A percentile compares a stretch with the other conserved stretches of the same genome.
These are phyloP conservation scores for Nakazawaea holstii DNA, from an alignment of 805 yeast genomes.

Conservation along the genomic window DNA sequence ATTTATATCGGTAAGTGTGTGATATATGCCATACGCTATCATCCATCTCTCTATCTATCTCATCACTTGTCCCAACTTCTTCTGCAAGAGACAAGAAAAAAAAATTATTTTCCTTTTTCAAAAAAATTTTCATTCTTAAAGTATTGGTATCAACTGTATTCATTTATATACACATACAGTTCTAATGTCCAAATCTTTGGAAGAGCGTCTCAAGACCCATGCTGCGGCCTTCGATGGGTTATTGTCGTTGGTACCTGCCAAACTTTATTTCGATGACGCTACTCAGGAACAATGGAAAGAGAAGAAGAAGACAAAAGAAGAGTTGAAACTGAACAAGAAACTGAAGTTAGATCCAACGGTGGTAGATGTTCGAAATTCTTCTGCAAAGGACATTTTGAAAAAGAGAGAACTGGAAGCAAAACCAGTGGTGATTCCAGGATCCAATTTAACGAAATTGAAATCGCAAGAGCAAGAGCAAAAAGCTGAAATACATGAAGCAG, in stretches of 20 bases:
- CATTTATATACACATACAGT: not conserved
- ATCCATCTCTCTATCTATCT: not conserved
- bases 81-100: not conserved
- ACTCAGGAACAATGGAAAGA: slow-evolving; percentile 88
- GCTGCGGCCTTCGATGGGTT: slow-evolving; percentile 84
- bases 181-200: slow-evolving; percentile 9
- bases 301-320: slow-evolving; percentile 68
- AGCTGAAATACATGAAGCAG: slow-evolving; percentile 12
- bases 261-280: slow-evolving; percentile 88
- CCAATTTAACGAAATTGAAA: slow-evolving; percentile 4
- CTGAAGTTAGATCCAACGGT: slow-evolving; percentile 72
- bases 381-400: slow-evolving; percentile 58
- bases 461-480: not conserved
- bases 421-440: slow-evolving; percentile 34
- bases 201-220: slow-evolving; percentile 75
- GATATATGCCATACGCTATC: no score
- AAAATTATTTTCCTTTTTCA: not conserved
- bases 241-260: slow-evolving; percentile 87
- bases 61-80: not conserved
- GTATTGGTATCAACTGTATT: not conserved
- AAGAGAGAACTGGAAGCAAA: slow-evolving; percentile 50
- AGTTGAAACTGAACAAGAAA: slow-evolving; percentile 53
- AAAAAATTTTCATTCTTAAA: not conserved
- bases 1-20: no score
- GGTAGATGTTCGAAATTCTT: slow-evolving; percentile 39